phyloP scores from a whole-genome alignment of 108 stramenopile species.

The Nannochloropsis salina region DNA sequence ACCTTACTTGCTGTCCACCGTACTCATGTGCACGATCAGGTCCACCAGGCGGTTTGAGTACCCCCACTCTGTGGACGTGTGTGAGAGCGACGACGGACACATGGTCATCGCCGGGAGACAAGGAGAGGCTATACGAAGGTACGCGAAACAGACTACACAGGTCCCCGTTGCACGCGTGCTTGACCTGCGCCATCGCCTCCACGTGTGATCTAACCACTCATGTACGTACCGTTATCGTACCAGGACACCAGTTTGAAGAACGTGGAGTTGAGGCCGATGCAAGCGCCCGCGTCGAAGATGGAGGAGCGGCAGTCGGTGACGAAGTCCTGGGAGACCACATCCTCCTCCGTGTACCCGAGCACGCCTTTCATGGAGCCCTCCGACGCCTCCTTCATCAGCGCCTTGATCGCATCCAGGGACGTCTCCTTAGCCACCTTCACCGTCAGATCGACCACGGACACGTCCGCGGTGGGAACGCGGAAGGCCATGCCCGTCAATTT shows the following conservation, averaged over 20 bases:
- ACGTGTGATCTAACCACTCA: too few relatives aligned
- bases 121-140: not conserved
- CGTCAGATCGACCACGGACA: conserved; percentile 58
- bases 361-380: conserved; percentile 56
- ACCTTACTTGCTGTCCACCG: conserved; percentile 36
- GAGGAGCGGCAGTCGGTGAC: conserved; percentile 53
- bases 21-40: conserved; percentile 47
- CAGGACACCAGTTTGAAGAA: conserved; percentile 58
- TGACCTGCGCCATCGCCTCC: not conserved
- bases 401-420: conserved; percentile 52
- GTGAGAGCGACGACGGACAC: not conserved
- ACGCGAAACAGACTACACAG: not conserved
- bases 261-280: conserved; percentile 54
- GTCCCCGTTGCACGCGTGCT: not conserved
- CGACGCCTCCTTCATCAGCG: conserved; percentile 49
- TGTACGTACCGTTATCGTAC: conserved; percentile 38
- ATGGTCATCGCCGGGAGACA: not conserved
- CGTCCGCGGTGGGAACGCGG: conserved; percentile 56
- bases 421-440: conserved; percentile 47
- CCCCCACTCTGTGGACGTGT: conserved; percentile 49
- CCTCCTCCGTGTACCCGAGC: conserved; percentile 53
- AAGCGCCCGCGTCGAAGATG: conserved; percentile 55
- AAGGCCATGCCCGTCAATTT: conserved; percentile 60
- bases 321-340: conserved; percentile 54
- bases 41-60: conserved; percentile 55